Evolutionary conservation across 257 asterid species (phyloP), one percentile per base, ranked within the genome.

Genomic region (Solanum boliviense): DNA sequence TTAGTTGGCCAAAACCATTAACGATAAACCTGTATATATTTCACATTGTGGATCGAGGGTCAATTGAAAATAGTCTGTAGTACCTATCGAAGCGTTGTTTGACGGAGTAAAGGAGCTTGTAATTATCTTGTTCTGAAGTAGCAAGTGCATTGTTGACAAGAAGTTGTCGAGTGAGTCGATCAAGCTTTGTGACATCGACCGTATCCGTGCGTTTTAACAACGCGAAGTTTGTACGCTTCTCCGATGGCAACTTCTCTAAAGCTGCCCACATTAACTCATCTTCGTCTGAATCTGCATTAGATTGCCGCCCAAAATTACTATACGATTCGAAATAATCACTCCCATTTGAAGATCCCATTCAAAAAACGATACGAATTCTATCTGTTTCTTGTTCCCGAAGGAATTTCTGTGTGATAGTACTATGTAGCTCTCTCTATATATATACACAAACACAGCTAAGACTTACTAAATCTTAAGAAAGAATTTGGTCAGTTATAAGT

Each of bases 211-310:
- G 93, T 83, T 92, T 84, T 84, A 95, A 16, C 68, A 95, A 71
- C 0, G 94, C 94, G 79, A 86, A 88, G 73, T 92, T 95, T 7
- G 91, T n/a, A 0, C 95, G 91, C 83, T 91, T 91, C 89, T 52
- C 89, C 48, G 97, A 88, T 39, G 99, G 99, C 3, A 96, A 88
- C 46, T 95, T 92, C 96, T 96, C 98, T 65, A 94, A 29, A 74
- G 97, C 98, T 87, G 97, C 99, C 96, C 96, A 93, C 2, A 87
- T 83, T 15, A 96, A 94, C 89, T 96, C 98, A 89, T 89, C 91
- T 84, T 96, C 97, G 84, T 96, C 98, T 88, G 86, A 34, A 36
- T 95, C 94, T 10, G 95, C 96, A 88, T 93, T 94, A 8, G 98
- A 96, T 52, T 92, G 93, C 68, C 98, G 79, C 8, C 91, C 84